Evolutionary conservation across 345 rosid genomes (phyloP), one percentile per base, ranked within the genome.

Genomic region (Acer yangbiense): DNA sequence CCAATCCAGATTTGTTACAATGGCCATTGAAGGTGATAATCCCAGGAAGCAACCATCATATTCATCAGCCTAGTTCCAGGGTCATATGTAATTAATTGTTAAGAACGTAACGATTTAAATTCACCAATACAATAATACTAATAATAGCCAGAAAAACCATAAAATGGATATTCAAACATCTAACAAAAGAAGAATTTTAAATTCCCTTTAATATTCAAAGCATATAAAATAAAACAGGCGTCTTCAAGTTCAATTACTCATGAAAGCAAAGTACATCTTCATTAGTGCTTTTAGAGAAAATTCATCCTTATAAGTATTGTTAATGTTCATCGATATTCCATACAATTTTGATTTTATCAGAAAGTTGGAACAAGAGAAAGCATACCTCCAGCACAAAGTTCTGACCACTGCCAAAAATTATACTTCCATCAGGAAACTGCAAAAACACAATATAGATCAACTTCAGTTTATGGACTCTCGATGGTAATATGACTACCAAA

Each of bases 41-140:
- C 79, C 80, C 72, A 85, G 79, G 83, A 85, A 85, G 68, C 83
- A 82, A 61, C 80, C 79, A 68, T 85, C 85, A 54, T 80, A 85
- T 82, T 82, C 87, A 82, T 82, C 82, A 29, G 85, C 85, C 85
- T 85, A 65, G 23, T 46, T 68, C 54, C 69, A 58, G 71, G 71
- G 20, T 65, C 13, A 29, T 50, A 29, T 64, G 71, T 65, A 7
- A 64, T 74, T 65, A 7, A 64, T 74, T 46, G 27, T 65, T 6
- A 17, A 8, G 25, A 48, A 35, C 21, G n/a, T 25, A 65, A 10
- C 69, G 21, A 60, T 61, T 16, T 41, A 35, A 58, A 55, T 43
- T n/a, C n/a, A 41, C 4, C 4, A 41, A 21, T 39, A 16, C 1
- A 17, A 7, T 0, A 14, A 18, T 14, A 21, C 39, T 21, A 60